phyloP scores from a whole-genome alignment of 192 early-diverging fungal genomes.

The Coemansia sp. region DNA sequence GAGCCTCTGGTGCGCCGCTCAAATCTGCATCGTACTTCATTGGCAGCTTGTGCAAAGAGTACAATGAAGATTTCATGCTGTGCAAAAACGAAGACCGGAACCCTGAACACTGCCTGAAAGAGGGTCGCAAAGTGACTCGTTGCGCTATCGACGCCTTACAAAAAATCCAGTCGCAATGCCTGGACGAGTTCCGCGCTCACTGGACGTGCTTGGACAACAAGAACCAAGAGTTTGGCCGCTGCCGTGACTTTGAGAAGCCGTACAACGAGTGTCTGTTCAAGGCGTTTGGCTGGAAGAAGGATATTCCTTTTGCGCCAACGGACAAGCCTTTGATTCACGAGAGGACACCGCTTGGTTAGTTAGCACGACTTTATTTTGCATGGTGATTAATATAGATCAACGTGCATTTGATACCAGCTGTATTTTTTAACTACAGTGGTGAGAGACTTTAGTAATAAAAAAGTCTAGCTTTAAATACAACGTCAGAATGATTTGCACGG shows the following conservation, averaged over 20 bases:
- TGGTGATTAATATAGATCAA: background rate
- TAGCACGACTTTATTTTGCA: too few relatives aligned
- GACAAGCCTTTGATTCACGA: slow-evolving; percentile 49
- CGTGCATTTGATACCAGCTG: background rate
- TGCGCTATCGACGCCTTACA: slow-evolving; percentile 85
- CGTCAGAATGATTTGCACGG: too few relatives aligned
- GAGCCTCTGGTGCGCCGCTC: slow-evolving; percentile 87
- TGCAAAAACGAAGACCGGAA: slow-evolving; percentile 92
- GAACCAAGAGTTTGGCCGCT: slow-evolving; percentile 84
- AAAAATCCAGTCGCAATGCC: slow-evolving; percentile 89
- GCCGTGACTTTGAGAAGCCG: slow-evolving; percentile 72
- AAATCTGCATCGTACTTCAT: slow-evolving; percentile 93
- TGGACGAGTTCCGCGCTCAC: slow-evolving; percentile 79
- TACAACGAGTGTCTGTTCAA: slow-evolving; percentile 90
- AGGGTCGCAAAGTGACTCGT: slow-evolving; percentile 93
- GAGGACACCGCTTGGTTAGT: slow-evolving; percentile 7
- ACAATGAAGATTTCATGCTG: slow-evolving; percentile 94
- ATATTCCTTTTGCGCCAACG: slow-evolving; percentile 62
- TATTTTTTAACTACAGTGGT: too few relatives aligned
- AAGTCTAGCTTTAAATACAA: too few relatives aligned
- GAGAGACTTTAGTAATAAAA: too few relatives aligned
- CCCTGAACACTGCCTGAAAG: slow-evolving; percentile 87
- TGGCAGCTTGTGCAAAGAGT: slow-evolving; percentile 84
- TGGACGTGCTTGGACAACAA: slow-evolving; percentile 91
- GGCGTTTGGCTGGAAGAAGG: slow-evolving; percentile 74